Percentiles rank a stretch among this genome's conserved stretches.
phyloP scores from a whole-genome alignment of 495 filamentous ascomycete genomes.

The Letharia lupina region DNA sequence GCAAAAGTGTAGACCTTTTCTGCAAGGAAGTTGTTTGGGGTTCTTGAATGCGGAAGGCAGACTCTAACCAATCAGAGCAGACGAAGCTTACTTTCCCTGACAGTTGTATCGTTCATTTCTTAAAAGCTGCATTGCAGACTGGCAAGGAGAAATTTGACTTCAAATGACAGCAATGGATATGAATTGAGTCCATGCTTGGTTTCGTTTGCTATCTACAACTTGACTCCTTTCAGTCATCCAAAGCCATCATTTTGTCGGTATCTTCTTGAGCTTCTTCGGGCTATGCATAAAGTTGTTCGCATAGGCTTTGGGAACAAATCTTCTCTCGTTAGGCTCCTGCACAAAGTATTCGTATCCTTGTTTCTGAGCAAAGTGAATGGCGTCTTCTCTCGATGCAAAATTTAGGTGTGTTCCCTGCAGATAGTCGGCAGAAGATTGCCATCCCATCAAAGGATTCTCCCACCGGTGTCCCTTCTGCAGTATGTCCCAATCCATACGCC shows the following conservation, averaged over 20 bases:
- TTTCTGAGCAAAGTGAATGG: conserved; percentile 91
- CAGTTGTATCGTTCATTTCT: background rate
- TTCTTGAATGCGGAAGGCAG: background rate
- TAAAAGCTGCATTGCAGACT: background rate
- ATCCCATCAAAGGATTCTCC: conserved; percentile 98
- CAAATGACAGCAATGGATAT: background rate
- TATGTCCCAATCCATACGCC: conserved; percentile 99
- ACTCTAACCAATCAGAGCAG: background rate
- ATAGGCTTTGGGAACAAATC: conserved; percentile 84
- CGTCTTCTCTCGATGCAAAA: conserved; percentile 92
- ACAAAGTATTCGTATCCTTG: conserved; percentile 99
- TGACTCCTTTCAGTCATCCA: background rate
- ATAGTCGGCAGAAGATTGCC: conserved; percentile 88
- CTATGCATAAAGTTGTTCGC: conserved; percentile 90
- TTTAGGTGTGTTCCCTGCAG: conserved; percentile 87
- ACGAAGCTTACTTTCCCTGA: background rate
- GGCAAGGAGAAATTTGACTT: background rate
- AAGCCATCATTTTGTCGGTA: conserved; percentile 69
- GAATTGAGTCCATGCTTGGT: background rate
- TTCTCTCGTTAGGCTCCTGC: conserved; percentile 87
- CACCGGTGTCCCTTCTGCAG: conserved; percentile 81
- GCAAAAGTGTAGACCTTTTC: background rate
- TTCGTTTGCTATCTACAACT: background rate
- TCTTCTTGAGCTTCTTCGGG: conserved; percentile 77
- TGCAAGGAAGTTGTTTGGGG: too few species aligned